These are phyloP conservation scores for Tephrocybe sp. DNA, from an alignment of 768 basidiomycete genomes.

Conservation along the genomic window DNA sequence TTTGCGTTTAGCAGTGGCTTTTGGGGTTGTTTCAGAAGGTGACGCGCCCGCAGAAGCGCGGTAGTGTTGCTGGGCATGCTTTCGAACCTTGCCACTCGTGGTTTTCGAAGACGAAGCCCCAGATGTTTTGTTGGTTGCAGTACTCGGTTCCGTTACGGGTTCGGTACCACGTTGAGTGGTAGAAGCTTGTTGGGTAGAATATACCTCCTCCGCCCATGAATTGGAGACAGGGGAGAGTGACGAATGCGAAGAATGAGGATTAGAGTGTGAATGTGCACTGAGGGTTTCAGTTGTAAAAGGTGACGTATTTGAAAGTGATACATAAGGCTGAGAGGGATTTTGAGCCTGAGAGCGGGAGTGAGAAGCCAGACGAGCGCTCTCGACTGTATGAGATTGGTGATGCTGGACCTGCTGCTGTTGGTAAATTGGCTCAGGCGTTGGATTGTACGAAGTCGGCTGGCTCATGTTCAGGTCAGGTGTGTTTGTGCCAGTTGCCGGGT, in stretches of 20 bases:
- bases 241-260: conserved; percentile 15
- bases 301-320: neutral
- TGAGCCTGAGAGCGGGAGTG: conserved; percentile 11
- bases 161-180: neutral
- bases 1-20: conserved; percentile 21
- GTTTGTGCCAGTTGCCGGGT: conserved; percentile 12
- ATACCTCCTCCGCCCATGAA: conserved; percentile 20
- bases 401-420: conserved; percentile 20
- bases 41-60: conserved; percentile 1
- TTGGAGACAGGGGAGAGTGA: conserved; percentile 20
- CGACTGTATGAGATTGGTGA: conserved; percentile 11
- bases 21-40: conserved; percentile 7
- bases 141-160: neutral
- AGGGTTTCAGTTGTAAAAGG: conserved; percentile 7
- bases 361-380: neutral
- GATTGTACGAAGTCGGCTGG: conserved; percentile 24
- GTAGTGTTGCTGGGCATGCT: conserved; percentile 3
- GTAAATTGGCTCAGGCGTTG: conserved; percentile 28
- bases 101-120: conserved; percentile 3
- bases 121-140: neutral
- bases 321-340: conserved; percentile 9
- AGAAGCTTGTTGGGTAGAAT: conserved; percentile 4
- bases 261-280: conserved; percentile 7
- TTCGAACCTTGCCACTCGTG: neutral
- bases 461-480: conserved; percentile 12